Conservation (phyloP, 1,139 yeast species). For the Candida pseudoviswanathii region DNA sequence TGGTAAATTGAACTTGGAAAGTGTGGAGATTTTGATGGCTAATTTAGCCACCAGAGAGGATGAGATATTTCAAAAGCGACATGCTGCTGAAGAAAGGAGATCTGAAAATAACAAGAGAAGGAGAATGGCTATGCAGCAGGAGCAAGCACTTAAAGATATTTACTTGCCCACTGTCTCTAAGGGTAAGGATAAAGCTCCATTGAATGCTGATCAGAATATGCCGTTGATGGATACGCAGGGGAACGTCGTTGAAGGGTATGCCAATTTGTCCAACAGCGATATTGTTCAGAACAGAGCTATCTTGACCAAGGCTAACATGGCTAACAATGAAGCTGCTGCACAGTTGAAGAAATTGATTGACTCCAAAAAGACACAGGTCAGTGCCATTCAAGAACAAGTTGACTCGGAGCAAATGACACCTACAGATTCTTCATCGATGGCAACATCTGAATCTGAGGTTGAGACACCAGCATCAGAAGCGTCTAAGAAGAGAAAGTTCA, state of each 20-base stretch:
- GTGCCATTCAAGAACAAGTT: conserved; percentile 39
- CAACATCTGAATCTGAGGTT: conserved; percentile 23
- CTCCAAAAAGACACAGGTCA: conserved; percentile 25
- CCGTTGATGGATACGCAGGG: conserved; percentile 77
- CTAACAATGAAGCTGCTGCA: conserved; percentile 72
- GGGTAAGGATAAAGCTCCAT: conserved; percentile 78
- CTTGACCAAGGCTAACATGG: conserved; percentile 74
- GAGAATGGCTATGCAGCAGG: conserved; percentile 47
- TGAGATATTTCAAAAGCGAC: conserved; percentile 71
- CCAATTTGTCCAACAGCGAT: conserved; percentile 70
- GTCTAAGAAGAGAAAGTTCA: conserved; percentile 20
- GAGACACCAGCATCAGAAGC: conserved; percentile 25
- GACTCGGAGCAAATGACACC: conserved; percentile 13
- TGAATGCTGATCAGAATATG: conserved; percentile 69
- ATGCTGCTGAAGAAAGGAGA: conserved; percentile 66
- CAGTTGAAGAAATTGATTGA: conserved; percentile 53
- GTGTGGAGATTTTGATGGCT: conserved; percentile 72
- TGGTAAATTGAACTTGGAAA: conserved; percentile 73
- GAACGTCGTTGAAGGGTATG: conserved; percentile 61
- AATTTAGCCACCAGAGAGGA: conserved; percentile 75
- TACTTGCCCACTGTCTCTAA: conserved; percentile 47
- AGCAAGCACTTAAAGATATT: conserved; percentile 34
- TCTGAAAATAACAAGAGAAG: conserved; percentile 67
- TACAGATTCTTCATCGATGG: conserved; percentile 7
- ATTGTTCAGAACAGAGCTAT: conserved; percentile 67